phyloP scores from a whole-genome alignment of 371 early-diverging fungal genomes.

The Mucor piriformis region DNA sequence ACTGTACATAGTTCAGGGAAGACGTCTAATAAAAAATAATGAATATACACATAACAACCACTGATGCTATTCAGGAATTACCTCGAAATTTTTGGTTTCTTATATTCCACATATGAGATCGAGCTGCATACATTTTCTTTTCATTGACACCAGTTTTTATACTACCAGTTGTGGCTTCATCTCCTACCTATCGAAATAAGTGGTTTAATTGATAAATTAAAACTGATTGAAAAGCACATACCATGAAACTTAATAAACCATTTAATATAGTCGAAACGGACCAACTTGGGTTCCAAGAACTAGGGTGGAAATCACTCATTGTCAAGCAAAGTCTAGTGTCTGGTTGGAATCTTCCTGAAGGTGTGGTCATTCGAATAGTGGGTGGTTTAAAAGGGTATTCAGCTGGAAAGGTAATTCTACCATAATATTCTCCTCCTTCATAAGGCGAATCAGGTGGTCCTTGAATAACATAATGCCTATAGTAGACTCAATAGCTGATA shows the following conservation, averaged over 20 bases:
- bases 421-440: constrained; percentile 93
- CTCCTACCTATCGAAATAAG: constrained; percentile 29
- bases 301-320: constrained; percentile 95
- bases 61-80: too few relatives aligned
- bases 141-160: constrained; percentile 79
- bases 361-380: constrained; percentile 93
- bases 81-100: constrained; percentile 76
- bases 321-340: constrained; percentile 90
- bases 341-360: constrained; percentile 86
- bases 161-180: constrained; percentile 92
- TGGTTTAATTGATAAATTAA: not conserved
- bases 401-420: constrained; percentile 90
- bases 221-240: too few relatives aligned
- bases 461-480: constrained; percentile 91
- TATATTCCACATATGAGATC: constrained; percentile 82
- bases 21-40: constrained; percentile 48
- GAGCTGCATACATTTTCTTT: constrained; percentile 74
- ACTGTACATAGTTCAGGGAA: constrained; percentile 79
- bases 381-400: constrained; percentile 98
- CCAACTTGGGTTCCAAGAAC: constrained; percentile 97
- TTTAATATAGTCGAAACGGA: constrained; percentile 93
- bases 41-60: not conserved
- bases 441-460: constrained; percentile 96
- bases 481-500: not conserved
- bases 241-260: constrained; percentile 96